Evolutionary conservation across 768 basidiomycete genomes (phyloP).

Genomic region (Auriscalpium orientale): DNA sequence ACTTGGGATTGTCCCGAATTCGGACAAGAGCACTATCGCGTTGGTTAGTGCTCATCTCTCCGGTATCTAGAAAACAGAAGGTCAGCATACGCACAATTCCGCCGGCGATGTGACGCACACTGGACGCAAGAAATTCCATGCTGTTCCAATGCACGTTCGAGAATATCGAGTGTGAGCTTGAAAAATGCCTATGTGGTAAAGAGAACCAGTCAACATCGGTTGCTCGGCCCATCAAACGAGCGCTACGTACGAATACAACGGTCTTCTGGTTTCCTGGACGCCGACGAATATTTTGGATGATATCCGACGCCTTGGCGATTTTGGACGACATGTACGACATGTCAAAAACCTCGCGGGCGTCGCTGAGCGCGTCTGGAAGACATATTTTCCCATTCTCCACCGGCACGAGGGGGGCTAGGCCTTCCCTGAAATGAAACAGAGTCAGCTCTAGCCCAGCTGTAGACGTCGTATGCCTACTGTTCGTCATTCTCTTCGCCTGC

Average conservation of each 20-base stretch:
- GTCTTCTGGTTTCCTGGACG: slow-evolving; percentile 4
- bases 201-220: neutral
- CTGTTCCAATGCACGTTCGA: neutral
- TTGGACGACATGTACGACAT: neutral
- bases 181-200: neutral
- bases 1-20: neutral
- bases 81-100: neutral
- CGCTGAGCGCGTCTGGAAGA: neutral
- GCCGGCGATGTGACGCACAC: neutral
- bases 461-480: no score
- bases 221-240: neutral
- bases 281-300: neutral
- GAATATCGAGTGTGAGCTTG: neutral
- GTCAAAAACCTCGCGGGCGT: neutral
- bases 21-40: neutral
- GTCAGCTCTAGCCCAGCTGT: no score
- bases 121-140: neutral
- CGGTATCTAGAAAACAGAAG: slow-evolving; percentile 1
- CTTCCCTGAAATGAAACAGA: neutral
- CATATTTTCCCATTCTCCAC: neutral
- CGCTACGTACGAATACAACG: slow-evolving; percentile 4
- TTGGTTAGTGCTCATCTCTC: neutral
- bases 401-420: neutral
- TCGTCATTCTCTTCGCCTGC: no score
- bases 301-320: neutral